Base-by-base conservation (phyloP, 805 yeast genomes). In the Ogataea haglerorum region DNA sequence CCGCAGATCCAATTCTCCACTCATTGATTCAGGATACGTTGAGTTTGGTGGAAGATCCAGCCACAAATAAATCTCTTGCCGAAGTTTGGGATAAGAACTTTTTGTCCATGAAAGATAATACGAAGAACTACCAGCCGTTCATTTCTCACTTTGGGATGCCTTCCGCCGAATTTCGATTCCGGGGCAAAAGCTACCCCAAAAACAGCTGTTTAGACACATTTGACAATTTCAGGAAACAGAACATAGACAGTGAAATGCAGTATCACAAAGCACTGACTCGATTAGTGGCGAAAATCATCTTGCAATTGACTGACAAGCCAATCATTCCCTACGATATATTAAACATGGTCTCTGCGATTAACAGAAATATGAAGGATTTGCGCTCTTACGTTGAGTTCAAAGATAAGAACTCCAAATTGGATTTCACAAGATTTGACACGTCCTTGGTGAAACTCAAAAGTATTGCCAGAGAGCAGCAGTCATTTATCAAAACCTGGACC, bases 251-350 rank as follows among this genome's bases (percentile, higher is more conserved):
- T 1, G 69, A 66, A 12, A 77, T 82, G 74, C 56, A 63, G 13
- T 68, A 73, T 36, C 88, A 82, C 53, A 55, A 64, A 7, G 73
- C 77, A 13, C 53, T 88, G 45, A 74, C 80, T 3, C 74, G 79
- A 40, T 55, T 84, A 16, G 53, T 83, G 1, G 68, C 85, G 4
- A 65, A 72, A 33, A 47, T 81, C 3, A 62, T 74, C 0, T 54
- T 88, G n/a, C 70, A 75, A 34, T 54, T 84, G n/a, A 75, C 80
- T 0, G 95, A 89, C 51, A 74, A 72, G 29, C 95, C 97, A 1
- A 60, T 87, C 29, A 67, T 90, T 13, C 95, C 95, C 2, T 83
- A 73, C 49, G 76, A 80, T 55, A 60, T 85, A 25, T 60, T 57
- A 3, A 64, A 66, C 5, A 70, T 77, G 44, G 74, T 76, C 6